Evolutionary conservation across 106 monocot species (phyloP).

Genomic region (Hemerocallis citrina): DNA sequence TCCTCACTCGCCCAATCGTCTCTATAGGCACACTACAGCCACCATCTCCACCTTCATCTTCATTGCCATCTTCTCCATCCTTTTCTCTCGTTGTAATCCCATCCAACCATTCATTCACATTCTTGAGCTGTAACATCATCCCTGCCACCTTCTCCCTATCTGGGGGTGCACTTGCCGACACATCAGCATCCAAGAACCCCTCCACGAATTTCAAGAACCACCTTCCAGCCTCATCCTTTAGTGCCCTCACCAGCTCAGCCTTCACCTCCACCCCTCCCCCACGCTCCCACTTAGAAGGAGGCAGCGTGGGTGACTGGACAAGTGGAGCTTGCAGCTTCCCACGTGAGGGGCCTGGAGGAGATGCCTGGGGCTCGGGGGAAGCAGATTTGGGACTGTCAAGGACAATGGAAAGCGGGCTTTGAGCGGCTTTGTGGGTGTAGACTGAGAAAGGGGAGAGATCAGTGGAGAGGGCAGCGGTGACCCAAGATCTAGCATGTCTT

Average conservation of each 20-base stretch:
- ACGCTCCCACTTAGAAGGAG: constrained; percentile 35
- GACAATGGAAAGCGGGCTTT: constrained; percentile 25
- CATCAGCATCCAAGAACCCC: constrained; percentile 68
- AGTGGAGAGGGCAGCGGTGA: constrained; percentile 47
- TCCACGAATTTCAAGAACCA: constrained; percentile 93
- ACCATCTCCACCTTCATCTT: constrained; percentile 1
- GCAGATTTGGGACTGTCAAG: constrained; percentile 27
- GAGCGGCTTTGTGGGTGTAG: constrained; percentile 27
- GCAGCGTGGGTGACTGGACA: constrained; percentile 12
- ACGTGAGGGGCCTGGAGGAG: background rate
- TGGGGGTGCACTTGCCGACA: constrained; percentile 7
- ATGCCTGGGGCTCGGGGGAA: background rate
- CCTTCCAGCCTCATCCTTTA: constrained; percentile 42
- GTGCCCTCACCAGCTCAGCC: constrained; percentile 34
- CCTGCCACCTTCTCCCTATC: constrained; percentile 49
- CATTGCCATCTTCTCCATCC: background rate
- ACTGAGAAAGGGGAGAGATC: constrained; percentile 59
- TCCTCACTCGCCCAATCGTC: constrained; percentile 60
- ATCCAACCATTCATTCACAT: constrained; percentile 91
- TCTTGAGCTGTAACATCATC: constrained; percentile 91
- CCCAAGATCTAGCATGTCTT: constrained; percentile 18
- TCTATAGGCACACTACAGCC: constrained; percentile 20
- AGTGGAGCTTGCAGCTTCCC: constrained; percentile 1
- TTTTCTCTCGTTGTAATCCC: background rate
- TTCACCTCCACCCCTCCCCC: constrained; percentile 61